A percentile compares a stretch with the other conserved stretches of the same genome.
These are phyloP conservation scores for Sporothrix humicola DNA, from an alignment of 2,329 filamentous ascomycete genomes.

Conservation along the genomic window DNA sequence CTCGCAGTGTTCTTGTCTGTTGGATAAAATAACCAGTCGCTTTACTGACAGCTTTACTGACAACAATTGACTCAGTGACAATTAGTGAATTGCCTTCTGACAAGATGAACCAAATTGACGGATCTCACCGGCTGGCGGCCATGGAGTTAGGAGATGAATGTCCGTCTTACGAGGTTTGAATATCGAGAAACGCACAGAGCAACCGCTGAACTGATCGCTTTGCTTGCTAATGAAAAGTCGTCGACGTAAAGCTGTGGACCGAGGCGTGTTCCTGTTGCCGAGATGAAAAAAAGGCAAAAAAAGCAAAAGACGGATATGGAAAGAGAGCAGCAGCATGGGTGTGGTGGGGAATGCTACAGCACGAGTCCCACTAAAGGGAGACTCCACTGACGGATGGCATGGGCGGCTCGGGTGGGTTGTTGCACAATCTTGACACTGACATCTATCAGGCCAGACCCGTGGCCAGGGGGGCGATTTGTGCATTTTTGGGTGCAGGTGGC, in stretches of 20 bases:
- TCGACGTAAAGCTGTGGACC: conserved; percentile 11
- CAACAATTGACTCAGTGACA: no score
- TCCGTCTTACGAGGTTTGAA: no score
- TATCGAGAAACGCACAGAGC: no score
- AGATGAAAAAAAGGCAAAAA: neutral
- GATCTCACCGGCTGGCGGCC: no score
- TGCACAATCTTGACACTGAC: neutral
- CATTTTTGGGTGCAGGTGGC: neutral
- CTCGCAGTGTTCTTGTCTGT: no score
- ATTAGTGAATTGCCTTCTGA: no score
- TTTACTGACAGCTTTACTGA: no score
- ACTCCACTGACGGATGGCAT: neutral
- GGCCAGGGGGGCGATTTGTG: neutral
- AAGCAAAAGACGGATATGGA: neutral
- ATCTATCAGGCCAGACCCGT: neutral
- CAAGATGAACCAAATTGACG: no score
- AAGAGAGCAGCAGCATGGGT: neutral
- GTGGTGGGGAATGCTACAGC: neutral
- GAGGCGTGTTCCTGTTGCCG: neutral
- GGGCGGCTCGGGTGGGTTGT: neutral
- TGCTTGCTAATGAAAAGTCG: neutral
- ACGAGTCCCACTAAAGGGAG: neutral
- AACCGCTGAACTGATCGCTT: no score
- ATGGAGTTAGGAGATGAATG: no score
- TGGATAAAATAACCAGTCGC: no score